These are phyloP conservation scores for Arabis alpina DNA, from an alignment of 345 rosid genomes.

Conservation along the genomic window DNA sequence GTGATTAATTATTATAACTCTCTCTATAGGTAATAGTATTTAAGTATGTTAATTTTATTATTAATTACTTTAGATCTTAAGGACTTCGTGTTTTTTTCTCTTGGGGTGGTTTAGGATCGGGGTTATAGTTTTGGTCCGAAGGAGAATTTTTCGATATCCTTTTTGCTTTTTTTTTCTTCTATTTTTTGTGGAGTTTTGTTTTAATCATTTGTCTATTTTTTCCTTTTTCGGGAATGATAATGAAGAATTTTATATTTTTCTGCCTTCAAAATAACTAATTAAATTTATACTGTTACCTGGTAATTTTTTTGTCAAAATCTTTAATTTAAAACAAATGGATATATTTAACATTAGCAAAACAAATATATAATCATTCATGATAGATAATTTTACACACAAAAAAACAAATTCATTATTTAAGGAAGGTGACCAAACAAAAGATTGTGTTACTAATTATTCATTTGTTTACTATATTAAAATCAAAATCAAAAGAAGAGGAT, in stretches of 20 bases:
- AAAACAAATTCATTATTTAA: background rate
- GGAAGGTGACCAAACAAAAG: background rate
- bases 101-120: background rate
- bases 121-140: slow-evolving; percentile 33
- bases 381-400: too few relatives aligned
- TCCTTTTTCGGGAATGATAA: slow-evolving; percentile 2
- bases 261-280: too few relatives aligned
- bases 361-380: too few relatives aligned
- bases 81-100: slow-evolving; percentile 6
- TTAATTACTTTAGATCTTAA: slow-evolving; percentile 2
- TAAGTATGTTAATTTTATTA: slow-evolving; percentile 18
- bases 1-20: slow-evolving; percentile 2
- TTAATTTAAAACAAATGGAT: too few relatives aligned
- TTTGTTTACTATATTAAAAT: background rate
- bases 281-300: too few relatives aligned
- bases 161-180: background rate
- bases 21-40: slow-evolving; percentile 10
- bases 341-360: too few relatives aligned
- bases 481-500: background rate
- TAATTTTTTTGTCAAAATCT: too few relatives aligned
- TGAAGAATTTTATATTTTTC: background rate
- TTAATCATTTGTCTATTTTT: slow-evolving; percentile 8
- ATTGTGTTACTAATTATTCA: background rate
- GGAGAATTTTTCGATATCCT: slow-evolving; percentile 32
- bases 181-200: slow-evolving; percentile 4